These are phyloP conservation scores for Lactarius psammicola DNA, from an alignment of 768 basidiomycete genomes.

Conservation along the genomic window DNA sequence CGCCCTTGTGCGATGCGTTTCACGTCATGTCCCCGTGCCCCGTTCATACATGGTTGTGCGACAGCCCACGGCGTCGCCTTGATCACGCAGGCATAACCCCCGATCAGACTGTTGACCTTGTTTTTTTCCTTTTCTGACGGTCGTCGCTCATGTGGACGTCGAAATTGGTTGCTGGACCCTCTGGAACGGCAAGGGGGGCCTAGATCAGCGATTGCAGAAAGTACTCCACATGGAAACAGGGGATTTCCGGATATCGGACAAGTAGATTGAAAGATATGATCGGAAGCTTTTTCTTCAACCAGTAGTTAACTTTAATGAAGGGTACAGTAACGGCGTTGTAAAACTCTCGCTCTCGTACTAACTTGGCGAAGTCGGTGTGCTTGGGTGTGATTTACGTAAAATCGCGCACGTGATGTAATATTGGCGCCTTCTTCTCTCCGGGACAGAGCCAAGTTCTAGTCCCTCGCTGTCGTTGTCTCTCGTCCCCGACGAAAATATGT, in stretches of 20 bases:
- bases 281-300: conserved; percentile 28
- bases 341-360: not conserved
- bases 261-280: conserved; percentile 69
- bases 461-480: not conserved
- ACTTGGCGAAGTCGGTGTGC: not conserved
- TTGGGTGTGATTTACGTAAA: conserved; percentile 5
- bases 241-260: conserved; percentile 77
- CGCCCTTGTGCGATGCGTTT: conserved; percentile 96
- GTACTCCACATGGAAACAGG: conserved; percentile 92
- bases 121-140: conserved; percentile 92
- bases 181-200: conserved; percentile 60
- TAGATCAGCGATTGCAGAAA: conserved; percentile 59
- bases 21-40: conserved; percentile 66
- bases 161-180: conserved; percentile 90
- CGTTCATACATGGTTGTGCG: conserved; percentile 77
- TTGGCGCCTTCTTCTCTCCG: not conserved
- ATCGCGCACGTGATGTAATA: conserved; percentile 10
- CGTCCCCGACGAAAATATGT: conserved; percentile 8
- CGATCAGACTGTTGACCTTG: conserved; percentile 80
- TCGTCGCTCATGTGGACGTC: conserved; percentile 76
- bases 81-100: conserved; percentile 62
- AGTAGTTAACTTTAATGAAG: not conserved
- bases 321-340: not conserved
- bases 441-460: not conserved
- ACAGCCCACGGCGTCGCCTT: conserved; percentile 85